Evolutionary conservation across 495 filamentous ascomycete genomes (phyloP).

Genomic region (Saxophila tyrrhenica): DNA sequence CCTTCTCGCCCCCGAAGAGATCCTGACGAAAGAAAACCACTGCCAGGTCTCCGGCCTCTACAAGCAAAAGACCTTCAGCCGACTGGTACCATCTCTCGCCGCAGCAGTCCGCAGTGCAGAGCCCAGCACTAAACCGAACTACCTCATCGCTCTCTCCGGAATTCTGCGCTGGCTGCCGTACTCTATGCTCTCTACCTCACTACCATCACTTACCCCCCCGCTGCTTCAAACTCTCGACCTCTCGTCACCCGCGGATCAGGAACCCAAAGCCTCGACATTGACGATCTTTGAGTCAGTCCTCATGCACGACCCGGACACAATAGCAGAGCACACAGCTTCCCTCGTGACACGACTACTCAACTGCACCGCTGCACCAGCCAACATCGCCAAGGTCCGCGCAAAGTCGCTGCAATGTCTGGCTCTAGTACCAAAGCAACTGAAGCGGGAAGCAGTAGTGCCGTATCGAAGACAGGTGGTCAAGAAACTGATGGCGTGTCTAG

Average conservation of each 20-base stretch:
- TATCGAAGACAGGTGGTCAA: slow-evolving; percentile 46
- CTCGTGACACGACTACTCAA: slow-evolving; percentile 49
- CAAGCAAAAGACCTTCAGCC: slow-evolving; percentile 54
- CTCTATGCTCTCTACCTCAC: slow-evolving; percentile 46
- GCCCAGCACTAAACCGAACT: slow-evolving; percentile 43
- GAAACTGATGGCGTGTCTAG: slow-evolving; percentile 42
- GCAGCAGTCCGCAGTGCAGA: slow-evolving; percentile 42
- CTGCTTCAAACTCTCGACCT: slow-evolving; percentile 62
- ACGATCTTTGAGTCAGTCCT: slow-evolving; percentile 49
- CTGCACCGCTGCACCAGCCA: slow-evolving; percentile 28
- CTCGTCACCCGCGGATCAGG: slow-evolving; percentile 29
- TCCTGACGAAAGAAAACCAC: slow-evolving; percentile 53
- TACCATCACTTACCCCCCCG: slow-evolving; percentile 51
- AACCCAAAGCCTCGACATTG: slow-evolving; percentile 53
- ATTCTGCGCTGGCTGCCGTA: slow-evolving; percentile 52
- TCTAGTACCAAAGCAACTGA: slow-evolving; percentile 38
- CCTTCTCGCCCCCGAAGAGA: slow-evolving; percentile 51
- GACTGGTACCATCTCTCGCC: slow-evolving; percentile 48
- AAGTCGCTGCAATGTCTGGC: slow-evolving; percentile 46
- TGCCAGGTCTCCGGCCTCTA: slow-evolving; percentile 52
- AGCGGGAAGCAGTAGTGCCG: slow-evolving; percentile 41
- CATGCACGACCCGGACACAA: slow-evolving; percentile 41
- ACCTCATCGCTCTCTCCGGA: slow-evolving; percentile 55
- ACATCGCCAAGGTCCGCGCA: slow-evolving; percentile 38
- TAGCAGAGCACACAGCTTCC: slow-evolving; percentile 49